Evolutionary conservation across 176 grass and related monocot species (phyloP).

Genomic region (Raddia guianensis): DNA sequence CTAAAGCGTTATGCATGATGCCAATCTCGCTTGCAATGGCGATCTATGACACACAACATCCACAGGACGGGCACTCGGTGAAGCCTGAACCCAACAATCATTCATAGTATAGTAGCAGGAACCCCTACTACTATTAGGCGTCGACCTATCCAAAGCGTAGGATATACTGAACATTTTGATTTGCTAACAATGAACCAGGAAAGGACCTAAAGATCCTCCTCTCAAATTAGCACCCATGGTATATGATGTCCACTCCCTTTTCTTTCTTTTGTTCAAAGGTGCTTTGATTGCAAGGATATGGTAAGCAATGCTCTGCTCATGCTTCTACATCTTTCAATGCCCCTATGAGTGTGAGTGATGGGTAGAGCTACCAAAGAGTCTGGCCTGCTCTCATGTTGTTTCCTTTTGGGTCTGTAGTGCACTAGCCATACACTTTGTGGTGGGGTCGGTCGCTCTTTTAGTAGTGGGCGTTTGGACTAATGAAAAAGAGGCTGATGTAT

Average conservation of each 20-base stretch:
- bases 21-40: constrained; percentile 89
- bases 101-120: constrained; percentile 51
- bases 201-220: constrained; percentile 53
- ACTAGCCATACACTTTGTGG: constrained; percentile 75
- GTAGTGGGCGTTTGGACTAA: constrained; percentile 67
- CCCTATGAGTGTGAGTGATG: constrained; percentile 54
- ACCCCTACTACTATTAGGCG: constrained; percentile 27
- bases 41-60: constrained; percentile 74
- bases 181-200: constrained; percentile 41
- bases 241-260: constrained; percentile 57
- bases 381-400: constrained; percentile 47
- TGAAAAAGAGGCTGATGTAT: constrained; percentile 58
- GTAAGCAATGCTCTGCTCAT: constrained; percentile 50
- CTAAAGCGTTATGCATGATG: constrained; percentile 95
- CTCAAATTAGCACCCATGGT: constrained; percentile 40
- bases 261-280: constrained; percentile 57
- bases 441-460: constrained; percentile 53
- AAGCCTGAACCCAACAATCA: constrained; percentile 77
- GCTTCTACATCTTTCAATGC: constrained; percentile 55
- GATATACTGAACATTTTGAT: constrained; percentile 35
- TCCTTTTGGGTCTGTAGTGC: constrained; percentile 73
- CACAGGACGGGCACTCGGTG: constrained; percentile 54
- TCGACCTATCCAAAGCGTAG: constrained; percentile 42
- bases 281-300: constrained; percentile 60
- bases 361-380: constrained; percentile 45